A percentile compares a stretch with the other conserved stretches of the same genome.
Conservation (phyloP, 257 asterid species). For the Solanum stenotomum region DNA sequence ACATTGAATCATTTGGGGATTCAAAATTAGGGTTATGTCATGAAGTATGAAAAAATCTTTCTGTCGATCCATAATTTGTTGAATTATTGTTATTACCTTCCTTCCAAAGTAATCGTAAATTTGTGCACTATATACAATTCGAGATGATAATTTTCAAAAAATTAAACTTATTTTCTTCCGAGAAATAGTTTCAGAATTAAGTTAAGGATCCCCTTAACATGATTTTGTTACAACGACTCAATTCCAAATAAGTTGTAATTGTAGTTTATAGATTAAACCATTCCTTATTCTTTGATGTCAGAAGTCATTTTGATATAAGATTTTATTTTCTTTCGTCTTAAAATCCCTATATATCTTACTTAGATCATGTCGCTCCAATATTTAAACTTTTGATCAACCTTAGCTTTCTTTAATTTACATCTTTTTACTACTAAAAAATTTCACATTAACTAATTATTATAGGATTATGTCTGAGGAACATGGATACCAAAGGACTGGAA, state of each 20-base stretch:
- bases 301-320: background rate
- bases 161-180: background rate
- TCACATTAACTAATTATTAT: background rate
- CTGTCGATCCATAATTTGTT: background rate
- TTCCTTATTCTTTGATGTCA: background rate
- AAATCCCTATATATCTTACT: background rate
- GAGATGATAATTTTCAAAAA: background rate
- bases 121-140: background rate
- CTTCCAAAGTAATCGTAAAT: background rate
- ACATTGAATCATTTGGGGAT: background rate
- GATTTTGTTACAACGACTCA: background rate
- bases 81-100: background rate
- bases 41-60: background rate
- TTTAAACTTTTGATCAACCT: background rate
- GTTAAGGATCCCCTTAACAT: slow-evolving; percentile 9
- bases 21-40: slow-evolving; percentile 40
- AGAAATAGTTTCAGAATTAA: background rate
- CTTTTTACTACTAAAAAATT: background rate
- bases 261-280: background rate
- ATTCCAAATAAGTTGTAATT: background rate
- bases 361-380: background rate
- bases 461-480: slow-evolving; percentile 95
- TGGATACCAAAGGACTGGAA: slow-evolving; percentile 92
- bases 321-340: background rate
- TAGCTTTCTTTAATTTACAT: background rate